Conservation (phyloP, 495 filamentous ascomycete species). For the Penicillium macrosclerotiorum region DNA sequence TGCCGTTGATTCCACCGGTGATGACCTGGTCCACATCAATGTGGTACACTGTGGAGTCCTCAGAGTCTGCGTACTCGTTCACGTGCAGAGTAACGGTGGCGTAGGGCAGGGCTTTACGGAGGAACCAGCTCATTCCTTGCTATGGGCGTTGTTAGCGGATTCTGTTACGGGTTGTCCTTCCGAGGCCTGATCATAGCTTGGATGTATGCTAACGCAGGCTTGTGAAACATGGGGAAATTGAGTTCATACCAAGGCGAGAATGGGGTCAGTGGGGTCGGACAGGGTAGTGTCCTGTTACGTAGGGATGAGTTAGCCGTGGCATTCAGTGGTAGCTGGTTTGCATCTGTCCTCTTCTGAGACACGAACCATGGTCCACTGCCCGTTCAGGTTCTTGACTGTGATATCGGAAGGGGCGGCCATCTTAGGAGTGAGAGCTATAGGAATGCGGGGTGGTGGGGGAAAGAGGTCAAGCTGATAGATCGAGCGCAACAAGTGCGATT, state of each 20-base stretch:
- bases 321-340: neutral
- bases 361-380: slow-evolving; percentile 76
- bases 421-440: slow-evolving; percentile 28
- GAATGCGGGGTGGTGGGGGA: slow-evolving; percentile 16
- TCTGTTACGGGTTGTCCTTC: neutral
- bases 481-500: neutral
- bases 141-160: slow-evolving; percentile 24
- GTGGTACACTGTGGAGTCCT: slow-evolving; percentile 51
- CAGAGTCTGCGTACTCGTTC: slow-evolving; percentile 57
- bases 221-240: too few species aligned
- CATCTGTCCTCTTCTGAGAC: neutral
- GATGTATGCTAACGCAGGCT: too few species aligned
- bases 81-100: slow-evolving; percentile 72
- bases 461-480: neutral
- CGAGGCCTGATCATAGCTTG: neutral
- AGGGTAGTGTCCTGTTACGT: slow-evolving; percentile 70
- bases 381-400: slow-evolving; percentile 71
- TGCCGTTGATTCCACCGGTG: slow-evolving; percentile 73
- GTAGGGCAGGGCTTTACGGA: slow-evolving; percentile 69
- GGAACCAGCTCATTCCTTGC: slow-evolving; percentile 82
- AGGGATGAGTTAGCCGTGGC: neutral
- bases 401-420: slow-evolving; percentile 82
- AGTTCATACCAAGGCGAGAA: slow-evolving; percentile 60
- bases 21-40: slow-evolving; percentile 79
- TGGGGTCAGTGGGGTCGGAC: slow-evolving; percentile 67